A percentile compares a stretch with the other conserved stretches of the same genome.
Conservation (phyloP, 192 early-diverging fungal species). For the Paraglomus brasilianum region DNA sequence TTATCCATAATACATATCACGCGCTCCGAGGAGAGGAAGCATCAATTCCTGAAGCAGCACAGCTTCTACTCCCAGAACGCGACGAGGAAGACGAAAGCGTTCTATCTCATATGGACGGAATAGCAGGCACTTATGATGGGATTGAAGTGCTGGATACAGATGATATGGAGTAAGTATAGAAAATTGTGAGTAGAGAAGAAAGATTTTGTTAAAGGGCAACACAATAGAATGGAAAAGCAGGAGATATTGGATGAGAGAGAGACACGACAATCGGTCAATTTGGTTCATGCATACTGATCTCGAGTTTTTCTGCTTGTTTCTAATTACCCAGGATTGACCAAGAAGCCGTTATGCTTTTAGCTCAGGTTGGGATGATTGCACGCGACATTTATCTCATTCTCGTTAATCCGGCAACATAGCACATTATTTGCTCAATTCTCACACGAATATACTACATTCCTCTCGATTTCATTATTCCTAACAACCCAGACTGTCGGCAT, state of each 20-base stretch:
- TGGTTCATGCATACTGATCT: too few species aligned
- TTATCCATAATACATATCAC: conserved; percentile 9
- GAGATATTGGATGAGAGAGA: too few species aligned
- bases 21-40: conserved; percentile 1
- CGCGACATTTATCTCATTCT: too few species aligned
- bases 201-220: conserved; percentile 5
- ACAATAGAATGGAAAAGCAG: background rate
- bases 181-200: background rate
- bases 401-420: too few species aligned
- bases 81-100: background rate
- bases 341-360: conserved; percentile 8
- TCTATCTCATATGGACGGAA: background rate
- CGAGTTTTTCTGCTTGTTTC: too few species aligned
- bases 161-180: background rate
- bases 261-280: too few species aligned
- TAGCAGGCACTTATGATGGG: too few species aligned
- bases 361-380: background rate
- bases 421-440: too few species aligned
- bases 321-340: background rate
- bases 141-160: background rate
- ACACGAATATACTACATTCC: too few species aligned
- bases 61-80: background rate
- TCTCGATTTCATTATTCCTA: too few species aligned
- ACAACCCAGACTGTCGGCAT: too few species aligned
- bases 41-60: background rate